phyloP scores from a whole-genome alignment of 441 rosid genomes.

The Kokia cookei region DNA sequence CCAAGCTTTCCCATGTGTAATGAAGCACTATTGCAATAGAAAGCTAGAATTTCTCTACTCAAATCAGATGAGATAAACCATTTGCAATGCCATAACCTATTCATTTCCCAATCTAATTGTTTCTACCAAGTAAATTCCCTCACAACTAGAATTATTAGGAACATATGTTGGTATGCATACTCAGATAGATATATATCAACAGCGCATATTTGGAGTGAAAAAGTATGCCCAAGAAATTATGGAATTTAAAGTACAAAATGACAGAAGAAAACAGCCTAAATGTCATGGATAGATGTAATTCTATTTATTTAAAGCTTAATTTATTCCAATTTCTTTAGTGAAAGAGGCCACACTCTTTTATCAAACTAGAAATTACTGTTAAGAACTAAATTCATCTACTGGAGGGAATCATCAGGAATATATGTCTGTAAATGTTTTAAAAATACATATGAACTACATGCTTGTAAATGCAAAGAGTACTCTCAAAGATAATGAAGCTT shows the following conservation, averaged over 20 bases:
- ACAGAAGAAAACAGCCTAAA: slow-evolving; percentile 1
- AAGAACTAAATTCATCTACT: background rate
- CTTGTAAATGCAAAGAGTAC: background rate
- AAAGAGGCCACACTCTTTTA: background rate
- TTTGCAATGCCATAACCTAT: background rate
- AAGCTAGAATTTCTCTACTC: background rate
- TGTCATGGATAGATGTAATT: background rate
- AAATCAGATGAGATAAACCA: background rate
- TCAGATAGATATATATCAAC: background rate
- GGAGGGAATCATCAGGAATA: background rate
- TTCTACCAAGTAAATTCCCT: background rate
- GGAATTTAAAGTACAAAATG: background rate
- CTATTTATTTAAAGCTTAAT: background rate
- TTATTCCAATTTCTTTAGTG: background rate
- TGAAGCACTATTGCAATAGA: background rate
- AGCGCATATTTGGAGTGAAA: background rate
- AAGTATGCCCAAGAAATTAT: background rate
- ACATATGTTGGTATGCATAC: background rate
- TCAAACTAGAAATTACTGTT: background rate
- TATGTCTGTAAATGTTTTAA: background rate
- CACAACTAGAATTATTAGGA: background rate
- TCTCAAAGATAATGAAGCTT: background rate
- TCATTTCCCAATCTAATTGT: background rate
- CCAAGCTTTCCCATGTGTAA: background rate
- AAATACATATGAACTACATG: background rate